Evolutionary conservation across 768 basidiomycete genomes (phyloP), one percentile per base, ranked within the genome.

Genomic region (Amanita pseudoporphyria): DNA sequence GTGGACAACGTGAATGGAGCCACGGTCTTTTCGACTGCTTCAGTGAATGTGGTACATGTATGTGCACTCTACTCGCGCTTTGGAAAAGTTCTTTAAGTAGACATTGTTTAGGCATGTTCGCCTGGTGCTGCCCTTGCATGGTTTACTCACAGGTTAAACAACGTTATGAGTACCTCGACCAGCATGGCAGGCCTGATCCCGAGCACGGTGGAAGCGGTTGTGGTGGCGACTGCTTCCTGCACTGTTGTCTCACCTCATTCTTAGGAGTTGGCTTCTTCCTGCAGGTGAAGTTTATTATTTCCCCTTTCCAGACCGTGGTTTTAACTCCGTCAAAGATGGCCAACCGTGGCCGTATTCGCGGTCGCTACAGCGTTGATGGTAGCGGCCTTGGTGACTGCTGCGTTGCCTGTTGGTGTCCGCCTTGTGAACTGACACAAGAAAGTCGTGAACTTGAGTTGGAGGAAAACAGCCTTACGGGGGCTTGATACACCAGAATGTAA

Each of bases 361-460:
- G 44, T 10, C 70, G 77, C 30, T 76, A 77, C 58, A 61, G 61
- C 44, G 74, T 79, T 57, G 64, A 65, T 19, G 78, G 77, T 14
- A 63, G 64, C n/a, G 55, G 60, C 9, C 61, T 62, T 45, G 63
- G 63, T 2, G 77, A 77, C 52, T 77, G 70, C 53, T 58, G 58
- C 35, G 49, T 66, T 3, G 58, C 70, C 0, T 66, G 60, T 19
- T 77, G 63, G 55, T 78, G 76, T 56, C 54, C 56, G 0, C 67
- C 76, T 14, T 80, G 78, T 57, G 67, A 66, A 9, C 70, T 79
- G 39, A 65, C 66, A 0, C 77, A 79, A 57, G 76, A 73, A 52
- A 62, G 62, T 26, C 64, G 67, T 26, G 76, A 79, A 53, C 53
- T 79, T 9, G 67, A 69, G 56, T 58, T 72, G 47, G 76, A 77